These are phyloP conservation scores for Cryoendolithus antarcticus DNA, from an alignment of 2,329 filamentous ascomycete species.

Conservation along the genomic window DNA sequence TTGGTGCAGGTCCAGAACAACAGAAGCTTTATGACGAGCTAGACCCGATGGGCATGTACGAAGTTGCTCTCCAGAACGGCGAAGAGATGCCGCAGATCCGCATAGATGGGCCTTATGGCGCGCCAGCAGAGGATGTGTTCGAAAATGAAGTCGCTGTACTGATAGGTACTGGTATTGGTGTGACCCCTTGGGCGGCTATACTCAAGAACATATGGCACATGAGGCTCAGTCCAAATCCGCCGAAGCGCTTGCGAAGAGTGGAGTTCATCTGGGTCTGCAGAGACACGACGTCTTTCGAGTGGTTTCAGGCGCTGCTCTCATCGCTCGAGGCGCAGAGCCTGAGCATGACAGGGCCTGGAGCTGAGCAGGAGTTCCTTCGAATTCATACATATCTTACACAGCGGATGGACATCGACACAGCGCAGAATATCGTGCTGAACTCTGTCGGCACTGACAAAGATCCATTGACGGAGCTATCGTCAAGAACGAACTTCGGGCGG, in stretches of 20 bases:
- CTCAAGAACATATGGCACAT: constrained; percentile 98
- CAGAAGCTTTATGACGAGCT: constrained; percentile 81
- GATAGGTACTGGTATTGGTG: constrained; percentile 76
- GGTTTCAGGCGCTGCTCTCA: constrained; percentile 90
- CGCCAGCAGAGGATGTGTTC: constrained; percentile 94
- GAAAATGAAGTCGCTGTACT: constrained; percentile 80
- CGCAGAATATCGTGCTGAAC: constrained; percentile 95
- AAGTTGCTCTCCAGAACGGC: constrained; percentile 85
- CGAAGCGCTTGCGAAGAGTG: constrained; percentile 76
- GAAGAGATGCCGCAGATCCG: constrained; percentile 82
- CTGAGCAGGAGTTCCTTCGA: constrained; percentile 71
- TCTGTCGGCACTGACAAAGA: constrained; percentile 79
- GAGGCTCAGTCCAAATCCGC: constrained; percentile 78
- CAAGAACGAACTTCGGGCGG: constrained; percentile 85
- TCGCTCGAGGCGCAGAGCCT: constrained; percentile 80
- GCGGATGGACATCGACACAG: constrained; percentile 78
- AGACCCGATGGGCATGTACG: constrained; percentile 93
- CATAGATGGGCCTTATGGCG: constrained; percentile 92
- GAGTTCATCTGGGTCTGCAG: constrained; percentile 99
- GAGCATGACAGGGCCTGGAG: constrained; percentile 43
- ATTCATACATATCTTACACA: constrained; percentile 98
- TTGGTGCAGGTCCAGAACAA: constrained; percentile 83
- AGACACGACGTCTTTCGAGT: constrained; percentile 91
- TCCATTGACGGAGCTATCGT: constrained; percentile 80
- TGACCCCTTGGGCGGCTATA: constrained; percentile 76